Evolutionary conservation across 2,329 filamentous ascomycete genomes (phyloP).

Genomic region (Calonectria pseudoturangicola): DNA sequence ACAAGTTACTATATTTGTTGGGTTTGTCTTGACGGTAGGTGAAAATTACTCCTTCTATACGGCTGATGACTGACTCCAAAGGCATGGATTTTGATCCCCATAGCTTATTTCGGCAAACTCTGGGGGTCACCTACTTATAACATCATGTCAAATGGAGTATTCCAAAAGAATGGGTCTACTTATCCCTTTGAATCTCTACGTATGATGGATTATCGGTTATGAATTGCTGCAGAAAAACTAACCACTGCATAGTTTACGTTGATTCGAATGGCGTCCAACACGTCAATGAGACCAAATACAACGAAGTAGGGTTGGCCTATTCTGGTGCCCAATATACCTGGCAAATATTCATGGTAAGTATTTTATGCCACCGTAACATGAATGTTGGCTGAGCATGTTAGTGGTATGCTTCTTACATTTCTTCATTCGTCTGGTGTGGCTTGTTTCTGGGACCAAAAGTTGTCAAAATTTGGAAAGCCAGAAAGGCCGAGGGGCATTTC

Average conservation of each 20-base stretch:
- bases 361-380: rapidly evolving
- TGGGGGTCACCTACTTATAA: slow-evolving; percentile 68
- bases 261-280: slow-evolving; percentile 58
- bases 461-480: slow-evolving; percentile 47
- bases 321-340: slow-evolving; percentile 75
- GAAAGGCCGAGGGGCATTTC: neutral
- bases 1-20: slow-evolving; percentile 72
- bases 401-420: slow-evolving; percentile 74
- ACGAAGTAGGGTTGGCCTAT: slow-evolving; percentile 72
- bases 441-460: slow-evolving; percentile 73
- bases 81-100: slow-evolving; percentile 75
- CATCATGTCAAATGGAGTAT: slow-evolving; percentile 75
- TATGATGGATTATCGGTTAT: slow-evolving; percentile 29
- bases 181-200: slow-evolving; percentile 50
- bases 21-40: slow-evolving; percentile 67
- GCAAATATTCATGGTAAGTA: slow-evolving; percentile 71
- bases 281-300: slow-evolving; percentile 70
- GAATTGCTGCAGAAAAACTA: neutral
- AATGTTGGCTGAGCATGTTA: neutral
- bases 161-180: slow-evolving; percentile 50
- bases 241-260: neutral
- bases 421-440: slow-evolving; percentile 74
- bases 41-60: neutral
- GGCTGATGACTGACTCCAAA: slow-evolving; percentile 40
- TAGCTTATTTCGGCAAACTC: slow-evolving; percentile 74